Percentiles rank a stretch among this genome's conserved stretches.
Evolutionary conservation across 805 yeast species (phyloP).

Genomic region (Candida krabiensis): DNA sequence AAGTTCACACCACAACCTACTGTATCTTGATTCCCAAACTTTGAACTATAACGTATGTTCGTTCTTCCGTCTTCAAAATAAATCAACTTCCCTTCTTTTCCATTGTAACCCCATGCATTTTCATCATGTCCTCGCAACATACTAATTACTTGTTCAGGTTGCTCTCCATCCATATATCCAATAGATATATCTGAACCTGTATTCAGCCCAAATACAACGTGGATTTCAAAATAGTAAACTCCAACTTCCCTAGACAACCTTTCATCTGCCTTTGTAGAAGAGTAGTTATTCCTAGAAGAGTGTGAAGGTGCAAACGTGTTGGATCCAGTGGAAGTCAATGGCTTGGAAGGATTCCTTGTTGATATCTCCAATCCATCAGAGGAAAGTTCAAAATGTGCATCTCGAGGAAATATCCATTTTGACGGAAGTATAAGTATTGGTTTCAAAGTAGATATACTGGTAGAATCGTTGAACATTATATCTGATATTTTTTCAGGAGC

Average conservation of each 20-base stretch:
- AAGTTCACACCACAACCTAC: constrained; percentile 86
- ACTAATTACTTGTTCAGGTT: constrained; percentile 20
- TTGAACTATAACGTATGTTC: constrained; percentile 40
- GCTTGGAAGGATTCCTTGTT: constrained; percentile 21
- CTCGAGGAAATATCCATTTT: constrained; percentile 24
- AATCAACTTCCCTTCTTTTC: constrained; percentile 47
- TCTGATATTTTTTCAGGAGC: constrained; percentile 8
- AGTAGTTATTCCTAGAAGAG: constrained; percentile 14
- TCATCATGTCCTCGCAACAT: constrained; percentile 49
- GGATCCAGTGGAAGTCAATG: constrained; percentile 10
- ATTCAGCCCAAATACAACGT: constrained; percentile 34
- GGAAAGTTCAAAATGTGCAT: constrained; percentile 19
- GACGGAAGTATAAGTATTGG: constrained; percentile 25
- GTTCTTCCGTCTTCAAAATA: constrained; percentile 36
- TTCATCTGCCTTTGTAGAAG: constrained; percentile 33
- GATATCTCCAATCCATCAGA: constrained; percentile 25
- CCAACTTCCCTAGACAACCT: constrained; percentile 42
- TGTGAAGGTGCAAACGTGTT: constrained; percentile 8
- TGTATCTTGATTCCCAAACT: constrained; percentile 57
- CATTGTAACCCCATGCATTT: constrained; percentile 53
- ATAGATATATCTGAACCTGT: constrained; percentile 42
- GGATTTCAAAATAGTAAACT: constrained; percentile 52
- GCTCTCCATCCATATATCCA: constrained; percentile 42
- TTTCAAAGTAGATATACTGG: background rate
- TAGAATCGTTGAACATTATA: constrained; percentile 3